These are phyloP conservation scores for Mortierella claussenii DNA, from an alignment of 192 early-diverging fungal species.

Conservation along the genomic window DNA sequence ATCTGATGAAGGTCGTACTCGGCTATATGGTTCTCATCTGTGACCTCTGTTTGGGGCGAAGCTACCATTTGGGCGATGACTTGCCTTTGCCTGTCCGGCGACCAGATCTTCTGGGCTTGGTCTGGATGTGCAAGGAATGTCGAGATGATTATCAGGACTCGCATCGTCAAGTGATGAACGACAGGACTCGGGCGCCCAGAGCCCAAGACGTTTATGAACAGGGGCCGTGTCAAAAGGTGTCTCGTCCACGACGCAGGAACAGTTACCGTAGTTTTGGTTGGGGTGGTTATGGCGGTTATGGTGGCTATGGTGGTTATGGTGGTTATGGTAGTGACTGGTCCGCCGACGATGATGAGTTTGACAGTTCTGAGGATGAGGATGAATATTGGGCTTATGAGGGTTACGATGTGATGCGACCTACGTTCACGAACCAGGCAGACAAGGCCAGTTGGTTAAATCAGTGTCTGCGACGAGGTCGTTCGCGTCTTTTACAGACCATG, in stretches of 20 bases:
- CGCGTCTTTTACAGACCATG: background rate
- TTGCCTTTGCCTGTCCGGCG: background rate
- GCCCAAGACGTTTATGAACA: conserved; percentile 3
- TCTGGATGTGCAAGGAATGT: conserved; percentile 5
- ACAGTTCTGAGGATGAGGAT: no score
- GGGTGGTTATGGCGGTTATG: background rate
- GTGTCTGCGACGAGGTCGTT: background rate
- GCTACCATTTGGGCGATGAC: background rate
- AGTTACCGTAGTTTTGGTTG: background rate
- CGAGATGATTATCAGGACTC: background rate
- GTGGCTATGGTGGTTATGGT: background rate
- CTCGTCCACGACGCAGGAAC: background rate
- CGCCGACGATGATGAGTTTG: no score
- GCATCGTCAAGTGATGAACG: background rate
- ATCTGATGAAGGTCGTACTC: background rate
- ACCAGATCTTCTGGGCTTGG: background rate
- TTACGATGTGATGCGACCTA: background rate
- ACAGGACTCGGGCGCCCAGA: background rate
- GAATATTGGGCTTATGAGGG: no score
- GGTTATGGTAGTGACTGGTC: background rate
- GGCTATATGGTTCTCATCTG: conserved; percentile 5
- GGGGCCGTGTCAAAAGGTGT: conserved; percentile 3
- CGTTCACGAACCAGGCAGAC: background rate
- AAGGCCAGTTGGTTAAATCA: background rate
- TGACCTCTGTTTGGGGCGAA: background rate